Evolutionary conservation across 257 asterid genomes (phyloP), one percentile per base, ranked within the genome.

Genomic region (Nicotiana tomentosiformis): DNA sequence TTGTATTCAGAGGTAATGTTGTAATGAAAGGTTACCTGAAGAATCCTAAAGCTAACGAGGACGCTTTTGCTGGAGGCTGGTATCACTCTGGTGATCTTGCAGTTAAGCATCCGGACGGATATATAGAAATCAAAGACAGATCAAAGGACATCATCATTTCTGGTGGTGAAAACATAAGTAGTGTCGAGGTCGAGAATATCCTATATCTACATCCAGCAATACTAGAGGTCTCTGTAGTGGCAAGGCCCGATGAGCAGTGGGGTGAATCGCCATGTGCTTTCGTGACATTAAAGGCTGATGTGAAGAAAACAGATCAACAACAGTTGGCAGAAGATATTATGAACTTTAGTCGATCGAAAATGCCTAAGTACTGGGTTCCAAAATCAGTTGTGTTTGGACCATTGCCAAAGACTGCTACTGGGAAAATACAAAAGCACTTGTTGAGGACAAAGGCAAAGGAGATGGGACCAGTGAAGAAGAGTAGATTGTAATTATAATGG

Each of bases 251-350:
- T 23, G 98, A 91, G 77, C 93, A 35, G 26, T 95, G 99, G 99
- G 99, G 99, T 1, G 99, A 95, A 46, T 95, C 99, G 1, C 99
- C 99, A 0, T 95, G 99, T 56, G 99, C 99, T 5, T 95, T 95
- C 46, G 97, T 91, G 86, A 91, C 97, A 0, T 77, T 90, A 16
- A 95, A 94, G 89, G 83, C 91, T 0, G 92, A 78, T 2, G 85
- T 83, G 3, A 90, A 86, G 55, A 58, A 87, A 0, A 79, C 92
- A 5, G 85, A 93, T 37, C 69, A 90, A 70, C 83, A 61, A 57
- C 83, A 33, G 5, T 17, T 94, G 78, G 94, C 94, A 0, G 93
- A 90, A 37, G 98, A 94, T 79, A 92, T 96, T 77, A 90, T 93
- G 93, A 94, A 85, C 64, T 96, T 96, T 78, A 86, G 97, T 33